Evolutionary conservation across 768 basidiomycete species (phyloP).

Genomic region (Pleurotus giganteus): DNA sequence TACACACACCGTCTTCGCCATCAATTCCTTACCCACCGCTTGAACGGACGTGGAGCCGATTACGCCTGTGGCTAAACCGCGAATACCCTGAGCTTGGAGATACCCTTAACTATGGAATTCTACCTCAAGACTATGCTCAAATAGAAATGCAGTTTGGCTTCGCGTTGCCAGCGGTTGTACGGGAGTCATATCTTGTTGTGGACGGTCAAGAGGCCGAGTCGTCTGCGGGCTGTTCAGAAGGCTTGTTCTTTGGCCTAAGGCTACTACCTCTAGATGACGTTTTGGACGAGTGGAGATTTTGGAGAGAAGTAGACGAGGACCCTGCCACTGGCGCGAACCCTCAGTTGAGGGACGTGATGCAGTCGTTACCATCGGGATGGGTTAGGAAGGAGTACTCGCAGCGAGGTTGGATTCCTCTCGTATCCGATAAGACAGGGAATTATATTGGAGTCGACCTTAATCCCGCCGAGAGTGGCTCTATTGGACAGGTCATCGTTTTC

Average conservation of each 20-base stretch:
- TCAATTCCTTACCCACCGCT: slow-evolving; percentile 68
- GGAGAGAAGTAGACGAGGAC: slow-evolving; percentile 92
- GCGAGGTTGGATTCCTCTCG: slow-evolving; percentile 94
- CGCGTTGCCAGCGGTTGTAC: slow-evolving; percentile 78
- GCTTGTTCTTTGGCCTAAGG: slow-evolving; percentile 95
- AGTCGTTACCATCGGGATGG: slow-evolving; percentile 87
- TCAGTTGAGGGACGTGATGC: slow-evolving; percentile 72
- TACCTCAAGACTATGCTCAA: slow-evolving; percentile 73
- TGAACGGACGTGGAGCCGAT: slow-evolving; percentile 78
- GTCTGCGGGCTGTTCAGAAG: slow-evolving; percentile 82
- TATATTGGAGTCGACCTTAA: slow-evolving; percentile 96
- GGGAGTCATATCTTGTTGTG: slow-evolving; percentile 83
- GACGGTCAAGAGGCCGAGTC: slow-evolving; percentile 96
- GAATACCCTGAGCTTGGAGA: slow-evolving; percentile 95
- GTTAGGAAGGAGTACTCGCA: slow-evolving; percentile 88
- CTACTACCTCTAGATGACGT: slow-evolving; percentile 91
- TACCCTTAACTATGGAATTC: slow-evolving; percentile 90
- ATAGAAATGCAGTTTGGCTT: slow-evolving; percentile 86
- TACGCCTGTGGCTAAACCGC: slow-evolving; percentile 76
- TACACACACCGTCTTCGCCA: slow-evolving; percentile 42
- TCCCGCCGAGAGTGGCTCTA: slow-evolving; percentile 70
- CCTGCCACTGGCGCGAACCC: slow-evolving; percentile 81
- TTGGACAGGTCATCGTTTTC: slow-evolving; percentile 96
- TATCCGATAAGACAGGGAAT: slow-evolving; percentile 92
- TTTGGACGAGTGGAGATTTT: slow-evolving; percentile 93